Evolutionary conservation across 2,329 filamentous ascomycete genomes (phyloP).

Genomic region (Apiospora aurea): DNA sequence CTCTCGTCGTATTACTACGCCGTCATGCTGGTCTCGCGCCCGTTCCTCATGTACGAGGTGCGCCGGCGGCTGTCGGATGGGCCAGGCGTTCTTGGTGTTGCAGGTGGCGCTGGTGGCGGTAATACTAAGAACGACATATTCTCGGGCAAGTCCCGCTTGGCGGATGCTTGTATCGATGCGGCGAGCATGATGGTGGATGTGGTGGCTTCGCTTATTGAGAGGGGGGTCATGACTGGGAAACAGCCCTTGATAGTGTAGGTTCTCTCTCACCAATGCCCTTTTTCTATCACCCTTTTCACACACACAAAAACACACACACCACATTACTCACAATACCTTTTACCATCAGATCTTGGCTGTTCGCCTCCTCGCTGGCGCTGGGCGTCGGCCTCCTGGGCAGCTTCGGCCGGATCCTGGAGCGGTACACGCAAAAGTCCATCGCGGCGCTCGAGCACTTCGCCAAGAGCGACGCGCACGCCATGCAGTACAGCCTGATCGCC

Average conservation of each 20-base stretch:
- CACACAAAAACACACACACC: neutral
- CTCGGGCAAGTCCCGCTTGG: constrained; percentile 57
- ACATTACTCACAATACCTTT: neutral
- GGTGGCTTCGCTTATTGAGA: constrained; percentile 52
- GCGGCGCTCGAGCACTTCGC: constrained; percentile 57
- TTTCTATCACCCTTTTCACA: neutral
- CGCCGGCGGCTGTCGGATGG: constrained; percentile 52
- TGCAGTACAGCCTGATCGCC: constrained; percentile 61
- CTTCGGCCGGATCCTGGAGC: constrained; percentile 60
- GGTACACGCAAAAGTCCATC: constrained; percentile 56
- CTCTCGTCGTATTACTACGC: constrained; percentile 62
- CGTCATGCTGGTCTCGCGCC: constrained; percentile 63
- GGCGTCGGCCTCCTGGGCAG: constrained; percentile 58
- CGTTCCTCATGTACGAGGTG: constrained; percentile 64
- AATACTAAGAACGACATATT: constrained; percentile 33
- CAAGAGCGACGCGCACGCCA: constrained; percentile 56
- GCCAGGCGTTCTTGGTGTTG: constrained; percentile 31
- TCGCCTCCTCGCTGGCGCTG: constrained; percentile 59
- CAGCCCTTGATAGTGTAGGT: constrained; percentile 59
- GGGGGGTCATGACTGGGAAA: constrained; percentile 48
- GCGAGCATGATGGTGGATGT: constrained; percentile 61
- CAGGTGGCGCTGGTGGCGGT: neutral
- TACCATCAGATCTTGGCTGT: constrained; percentile 60
- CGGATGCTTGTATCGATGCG: constrained; percentile 62
- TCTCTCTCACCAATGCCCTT: neutral